Base-by-base conservation (phyloP, 1,284 basidiomycete species). In the Tylopilus sp. region DNA sequence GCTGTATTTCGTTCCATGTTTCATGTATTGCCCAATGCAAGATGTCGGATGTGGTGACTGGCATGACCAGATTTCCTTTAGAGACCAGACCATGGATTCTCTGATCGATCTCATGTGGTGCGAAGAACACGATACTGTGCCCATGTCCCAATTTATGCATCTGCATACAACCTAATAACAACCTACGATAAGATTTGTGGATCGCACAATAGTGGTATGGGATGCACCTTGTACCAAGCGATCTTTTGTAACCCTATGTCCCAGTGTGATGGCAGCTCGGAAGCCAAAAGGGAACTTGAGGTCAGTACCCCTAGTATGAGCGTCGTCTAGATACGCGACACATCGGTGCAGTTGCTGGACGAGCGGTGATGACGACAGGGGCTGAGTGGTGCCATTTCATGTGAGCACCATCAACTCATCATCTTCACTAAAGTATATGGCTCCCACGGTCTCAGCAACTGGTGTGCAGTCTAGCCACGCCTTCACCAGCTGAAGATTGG, bases 291-390 rank as follows among this genome's bases (percentile, higher is more conserved):
- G 50, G 14, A 52, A 52, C 7, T 42, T 52, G 9, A 52, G 41
- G 50, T 52, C 50, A 9, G 51, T 52, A 31, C 51, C 51, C 10
- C 51, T 66, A 0, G 83, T 83, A 54, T 83, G 81, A 1, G 77
- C 77, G 57, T 84, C 82, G 40, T 83, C 82, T 0, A 84, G 74
- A 53, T 84, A 83, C 3, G 82, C 59, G 5, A 81, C 55, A 31
- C 79, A 81, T 56, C 71, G 67, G 17, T 75, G 70, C 0, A 83
- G 63, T 49, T 74, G 73, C 35, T 73, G 67, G 3, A 60, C 65
- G 56, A 74, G 81, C 0, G 74, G 70, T 4, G 81, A 83, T 7
- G 74, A 71, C 5, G 65, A 43, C 2, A 84, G 61, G 1, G 68
- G 64, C 48, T 80, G 76, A 0, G 64, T 62, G 2, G 48, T 61